These are phyloP conservation scores for Podosphaera fusca DNA, from an alignment of 2,329 filamentous ascomycete genomes.

Conservation along the genomic window DNA sequence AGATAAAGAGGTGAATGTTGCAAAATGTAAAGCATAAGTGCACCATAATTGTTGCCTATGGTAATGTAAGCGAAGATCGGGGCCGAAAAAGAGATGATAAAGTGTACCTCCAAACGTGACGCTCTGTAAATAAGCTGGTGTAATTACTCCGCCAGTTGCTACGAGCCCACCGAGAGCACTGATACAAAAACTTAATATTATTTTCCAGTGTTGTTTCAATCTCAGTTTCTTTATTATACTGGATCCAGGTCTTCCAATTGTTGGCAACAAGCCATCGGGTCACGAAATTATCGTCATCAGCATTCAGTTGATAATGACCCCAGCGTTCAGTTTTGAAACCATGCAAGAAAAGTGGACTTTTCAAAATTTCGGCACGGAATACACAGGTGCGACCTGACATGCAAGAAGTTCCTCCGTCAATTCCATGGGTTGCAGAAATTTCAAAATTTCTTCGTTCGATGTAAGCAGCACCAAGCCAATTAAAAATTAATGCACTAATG, in stretches of 20 bases:
- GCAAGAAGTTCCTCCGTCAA: constrained; percentile 89
- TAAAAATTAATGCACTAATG: constrained; percentile 44
- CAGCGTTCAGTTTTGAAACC: constrained; percentile 83
- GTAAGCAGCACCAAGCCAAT: constrained; percentile 79
- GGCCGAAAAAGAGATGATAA: neutral
- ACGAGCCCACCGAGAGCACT: constrained; percentile 83
- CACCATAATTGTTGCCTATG: constrained; percentile 74
- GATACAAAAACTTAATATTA: constrained; percentile 69
- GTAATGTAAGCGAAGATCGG: constrained; percentile 4
- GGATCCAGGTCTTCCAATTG: constrained; percentile 83
- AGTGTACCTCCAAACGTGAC: constrained; percentile 70
- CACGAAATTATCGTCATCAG: constrained; percentile 96
- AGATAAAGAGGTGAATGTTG: constrained; percentile 76
- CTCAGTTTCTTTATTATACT: constrained; percentile 78
- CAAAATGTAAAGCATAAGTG: constrained; percentile 77
- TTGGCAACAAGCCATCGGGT: constrained; percentile 87
- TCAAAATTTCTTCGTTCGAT: constrained; percentile 90
- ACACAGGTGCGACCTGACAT: constrained; percentile 87
- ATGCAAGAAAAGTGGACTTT: constrained; percentile 64
- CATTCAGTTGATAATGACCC: constrained; percentile 74
- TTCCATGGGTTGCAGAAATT: constrained; percentile 82
- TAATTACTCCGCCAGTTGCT: constrained; percentile 97
- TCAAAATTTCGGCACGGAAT: constrained; percentile 71
- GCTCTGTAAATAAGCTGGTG: constrained; percentile 67
- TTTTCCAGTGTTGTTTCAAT: constrained; percentile 85